These are phyloP conservation scores for Aspergillus homomorphus DNA, from an alignment of 495 filamentous ascomycete genomes.

Conservation along the genomic window DNA sequence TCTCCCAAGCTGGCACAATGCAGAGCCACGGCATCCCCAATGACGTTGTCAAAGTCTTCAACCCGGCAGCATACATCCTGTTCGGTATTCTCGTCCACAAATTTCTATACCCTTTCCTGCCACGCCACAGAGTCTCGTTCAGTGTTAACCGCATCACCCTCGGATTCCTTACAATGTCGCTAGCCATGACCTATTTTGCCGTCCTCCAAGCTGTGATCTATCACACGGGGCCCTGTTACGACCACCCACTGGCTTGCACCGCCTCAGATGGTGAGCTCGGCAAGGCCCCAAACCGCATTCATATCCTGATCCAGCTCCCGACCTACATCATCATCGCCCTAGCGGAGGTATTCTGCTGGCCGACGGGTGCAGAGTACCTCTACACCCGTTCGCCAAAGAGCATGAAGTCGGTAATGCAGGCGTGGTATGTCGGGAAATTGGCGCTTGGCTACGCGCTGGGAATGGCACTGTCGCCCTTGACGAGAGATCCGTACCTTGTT, in stretches of 20 bases:
- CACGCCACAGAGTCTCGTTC: slow-evolving; percentile 36
- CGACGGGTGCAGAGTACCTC: slow-evolving; percentile 49
- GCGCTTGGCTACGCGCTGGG: slow-evolving; percentile 26
- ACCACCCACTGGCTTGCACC: slow-evolving; percentile 41
- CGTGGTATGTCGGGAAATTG: slow-evolving; percentile 22
- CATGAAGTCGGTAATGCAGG: slow-evolving; percentile 33
- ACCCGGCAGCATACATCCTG: slow-evolving; percentile 30
- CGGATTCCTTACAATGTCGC: slow-evolving; percentile 42
- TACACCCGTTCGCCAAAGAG: slow-evolving; percentile 31
- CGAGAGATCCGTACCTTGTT: slow-evolving; percentile 27
- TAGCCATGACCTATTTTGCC: slow-evolving; percentile 49
- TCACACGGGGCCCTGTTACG: slow-evolving; percentile 46
- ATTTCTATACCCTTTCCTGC: slow-evolving; percentile 43
- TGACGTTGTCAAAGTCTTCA: neutral
- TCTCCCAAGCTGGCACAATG: slow-evolving; percentile 56
- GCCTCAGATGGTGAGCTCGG: slow-evolving; percentile 10
- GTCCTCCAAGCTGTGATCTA: slow-evolving; percentile 42
- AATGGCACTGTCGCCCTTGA: slow-evolving; percentile 28
- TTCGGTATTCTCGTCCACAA: slow-evolving; percentile 48
- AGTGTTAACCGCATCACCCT: slow-evolving; percentile 49
- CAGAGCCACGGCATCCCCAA: slow-evolving; percentile 26
- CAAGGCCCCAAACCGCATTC: slow-evolving; percentile 39
- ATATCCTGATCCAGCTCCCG: slow-evolving; percentile 52
- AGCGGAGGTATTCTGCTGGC: slow-evolving; percentile 56
- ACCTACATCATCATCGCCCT: slow-evolving; percentile 55